phyloP scores from a whole-genome alignment of 2,329 filamentous ascomycete genomes.

The Botrytis porri region DNA sequence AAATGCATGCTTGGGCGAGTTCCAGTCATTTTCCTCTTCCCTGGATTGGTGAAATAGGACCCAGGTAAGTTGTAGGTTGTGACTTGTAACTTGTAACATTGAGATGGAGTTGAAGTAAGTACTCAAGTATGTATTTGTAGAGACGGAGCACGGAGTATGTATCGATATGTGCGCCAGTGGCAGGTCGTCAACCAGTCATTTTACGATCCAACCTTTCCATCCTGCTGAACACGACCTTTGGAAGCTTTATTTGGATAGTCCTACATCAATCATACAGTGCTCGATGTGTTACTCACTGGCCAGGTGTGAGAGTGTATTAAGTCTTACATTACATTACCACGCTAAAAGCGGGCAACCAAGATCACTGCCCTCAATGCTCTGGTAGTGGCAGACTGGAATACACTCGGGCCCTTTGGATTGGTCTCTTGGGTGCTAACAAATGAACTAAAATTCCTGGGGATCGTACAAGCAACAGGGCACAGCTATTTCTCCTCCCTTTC shows the following conservation, averaged over 20 bases:
- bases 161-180: not conserved
- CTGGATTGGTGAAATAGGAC: not conserved
- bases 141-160: not conserved
- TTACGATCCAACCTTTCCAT: not conserved
- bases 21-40: not conserved
- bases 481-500: slow-evolving; percentile 14
- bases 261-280: not conserved
- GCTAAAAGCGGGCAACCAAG: slow-evolving; percentile 14
- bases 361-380: not conserved
- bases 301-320: not conserved
- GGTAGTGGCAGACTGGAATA: slow-evolving; percentile 2
- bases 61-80: not conserved
- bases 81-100: not conserved
- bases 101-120: not conserved
- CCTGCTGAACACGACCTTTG: not conserved
- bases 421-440: not conserved
- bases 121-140: not conserved
- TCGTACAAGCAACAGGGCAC: slow-evolving; percentile 12
- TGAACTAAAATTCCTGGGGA: slow-evolving; percentile 15
- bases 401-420: slow-evolving; percentile 15
- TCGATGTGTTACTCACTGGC: not conserved
- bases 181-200: slow-evolving; percentile 10
- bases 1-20: not conserved
- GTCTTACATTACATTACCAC: slow-evolving; percentile 1
- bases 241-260: not conserved